Conservation (phyloP, 768 basidiomycete species). For the Pleurotus pulmonarius region DNA sequence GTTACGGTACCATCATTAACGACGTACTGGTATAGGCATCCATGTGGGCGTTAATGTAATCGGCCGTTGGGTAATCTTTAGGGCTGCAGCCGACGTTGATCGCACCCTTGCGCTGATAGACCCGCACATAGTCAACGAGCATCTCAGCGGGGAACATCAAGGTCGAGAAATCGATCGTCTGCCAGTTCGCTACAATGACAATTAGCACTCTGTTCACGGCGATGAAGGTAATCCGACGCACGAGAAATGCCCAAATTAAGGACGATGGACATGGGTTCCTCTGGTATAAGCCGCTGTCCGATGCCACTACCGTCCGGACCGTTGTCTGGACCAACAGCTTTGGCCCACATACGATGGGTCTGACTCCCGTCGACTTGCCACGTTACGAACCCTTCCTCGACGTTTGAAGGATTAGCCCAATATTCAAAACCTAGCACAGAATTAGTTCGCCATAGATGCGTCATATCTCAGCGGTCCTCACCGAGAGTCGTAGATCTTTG, state of each 20-base stretch:
- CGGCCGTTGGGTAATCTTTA: constrained; percentile 55
- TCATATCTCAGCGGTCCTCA: constrained; percentile 15
- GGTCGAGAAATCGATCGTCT: constrained; percentile 47
- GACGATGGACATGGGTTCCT: constrained; percentile 59
- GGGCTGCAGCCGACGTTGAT: constrained; percentile 69
- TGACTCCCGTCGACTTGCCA: constrained; percentile 66
- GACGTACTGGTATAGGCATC: constrained; percentile 58
- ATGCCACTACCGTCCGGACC: constrained; percentile 40
- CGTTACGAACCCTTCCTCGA: constrained; percentile 59
- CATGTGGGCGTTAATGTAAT: constrained; percentile 55
- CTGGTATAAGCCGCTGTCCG: constrained; percentile 53
- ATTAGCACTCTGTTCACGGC: constrained; percentile 5
- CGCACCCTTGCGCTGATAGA: constrained; percentile 64
- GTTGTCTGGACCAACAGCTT: constrained; percentile 42
- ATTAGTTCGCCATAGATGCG: background rate
- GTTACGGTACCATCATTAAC: background rate
- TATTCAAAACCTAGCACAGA: constrained; percentile 64
- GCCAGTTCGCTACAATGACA: constrained; percentile 54
- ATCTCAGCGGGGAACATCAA: constrained; percentile 70
- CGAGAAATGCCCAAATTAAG: constrained; percentile 64
- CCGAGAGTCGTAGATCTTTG: constrained; percentile 46
- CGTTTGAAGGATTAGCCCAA: constrained; percentile 55
- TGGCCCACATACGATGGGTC: constrained; percentile 48
- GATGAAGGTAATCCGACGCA: constrained; percentile 18
- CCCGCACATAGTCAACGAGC: constrained; percentile 75